Conservation (phyloP, 257 asterid species). For the Solanum chaucha region DNA sequence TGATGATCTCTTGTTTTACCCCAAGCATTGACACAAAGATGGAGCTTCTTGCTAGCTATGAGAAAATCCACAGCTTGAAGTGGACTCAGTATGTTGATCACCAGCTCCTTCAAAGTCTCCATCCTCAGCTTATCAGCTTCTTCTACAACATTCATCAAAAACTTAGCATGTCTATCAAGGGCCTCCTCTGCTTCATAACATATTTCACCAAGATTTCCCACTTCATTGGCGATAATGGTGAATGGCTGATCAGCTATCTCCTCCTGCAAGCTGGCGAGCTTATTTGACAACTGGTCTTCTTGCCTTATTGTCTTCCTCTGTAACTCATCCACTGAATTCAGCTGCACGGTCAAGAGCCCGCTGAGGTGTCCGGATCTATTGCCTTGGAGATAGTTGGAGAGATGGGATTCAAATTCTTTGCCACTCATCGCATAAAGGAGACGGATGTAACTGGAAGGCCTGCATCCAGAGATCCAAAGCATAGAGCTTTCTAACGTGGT, state of each 20-base stretch:
- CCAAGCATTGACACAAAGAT: slow-evolving; percentile 36
- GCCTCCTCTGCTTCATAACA: slow-evolving; percentile 8
- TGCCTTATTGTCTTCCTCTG: slow-evolving; percentile 13
- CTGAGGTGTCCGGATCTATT: not conserved
- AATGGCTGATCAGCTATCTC: slow-evolving; percentile 24
- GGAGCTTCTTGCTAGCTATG: slow-evolving; percentile 29
- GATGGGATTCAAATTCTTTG: not conserved
- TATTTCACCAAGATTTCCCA: slow-evolving; percentile 7
- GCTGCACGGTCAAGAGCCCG: slow-evolving; percentile 9
- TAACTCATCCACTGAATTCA: slow-evolving; percentile 16
- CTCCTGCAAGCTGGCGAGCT: slow-evolving; percentile 29
- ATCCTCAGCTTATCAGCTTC: slow-evolving; percentile 29
- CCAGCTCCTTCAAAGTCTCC: slow-evolving; percentile 21
- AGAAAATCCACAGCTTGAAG: slow-evolving; percentile 26
- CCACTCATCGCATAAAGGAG: slow-evolving; percentile 29
- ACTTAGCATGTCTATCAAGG: slow-evolving; percentile 7
- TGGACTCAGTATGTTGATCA: slow-evolving; percentile 26
- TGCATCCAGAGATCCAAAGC: slow-evolving; percentile 29
- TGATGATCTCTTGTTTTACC: slow-evolving; percentile 15
- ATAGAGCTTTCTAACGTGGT: slow-evolving; percentile 18
- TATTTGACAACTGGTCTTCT: slow-evolving; percentile 14
- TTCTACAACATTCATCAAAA: slow-evolving; percentile 6
- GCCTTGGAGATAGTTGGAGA: slow-evolving; percentile 4
- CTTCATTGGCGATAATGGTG: slow-evolving; percentile 7
- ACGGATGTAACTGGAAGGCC: slow-evolving; percentile 26